phyloP scores from a whole-genome alignment of 495 filamentous ascomycete genomes.

The Penicillium robsamsonii region DNA sequence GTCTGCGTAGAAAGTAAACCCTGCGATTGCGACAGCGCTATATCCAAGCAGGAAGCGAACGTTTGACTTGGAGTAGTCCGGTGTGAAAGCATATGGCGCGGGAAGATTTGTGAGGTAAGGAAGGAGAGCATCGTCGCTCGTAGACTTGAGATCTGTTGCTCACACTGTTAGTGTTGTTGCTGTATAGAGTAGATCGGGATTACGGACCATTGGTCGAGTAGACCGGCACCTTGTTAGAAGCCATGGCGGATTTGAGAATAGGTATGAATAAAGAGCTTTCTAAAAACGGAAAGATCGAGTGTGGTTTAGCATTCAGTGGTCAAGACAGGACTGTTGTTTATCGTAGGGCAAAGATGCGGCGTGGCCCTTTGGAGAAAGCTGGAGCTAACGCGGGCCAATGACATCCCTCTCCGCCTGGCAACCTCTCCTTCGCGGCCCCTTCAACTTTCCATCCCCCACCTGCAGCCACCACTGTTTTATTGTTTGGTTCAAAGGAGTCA shows the following conservation, averaged over 20 bases:
- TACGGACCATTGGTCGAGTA: constrained; percentile 49
- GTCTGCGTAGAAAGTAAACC: constrained; percentile 82
- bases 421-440: constrained; percentile 24
- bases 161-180: constrained; percentile 10
- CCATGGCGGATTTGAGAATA: constrained; percentile 13
- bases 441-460: constrained; percentile 18
- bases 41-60: constrained; percentile 82
- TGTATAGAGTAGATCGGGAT: constrained; percentile 22
- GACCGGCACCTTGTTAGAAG: constrained; percentile 43
- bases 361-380: constrained; percentile 42
- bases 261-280: neutral
- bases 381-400: constrained; percentile 40
- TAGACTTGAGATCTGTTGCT: constrained; percentile 84
- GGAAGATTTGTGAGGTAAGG: constrained; percentile 82
- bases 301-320: constrained; percentile 8
- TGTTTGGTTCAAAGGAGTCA: neutral
- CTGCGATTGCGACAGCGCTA: constrained; percentile 74
- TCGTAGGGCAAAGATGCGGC: constrained; percentile 40
- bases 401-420: constrained; percentile 16
- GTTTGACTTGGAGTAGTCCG: constrained; percentile 76
- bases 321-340: constrained; percentile 20
- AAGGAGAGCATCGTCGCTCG: constrained; percentile 89
- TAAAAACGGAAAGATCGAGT: neutral
- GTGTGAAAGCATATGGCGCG: constrained; percentile 61
- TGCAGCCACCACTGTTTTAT: constrained; percentile 8